phyloP scores from a whole-genome alignment of 345 rosid genomes.

The Eucalyptus sp. region DNA sequence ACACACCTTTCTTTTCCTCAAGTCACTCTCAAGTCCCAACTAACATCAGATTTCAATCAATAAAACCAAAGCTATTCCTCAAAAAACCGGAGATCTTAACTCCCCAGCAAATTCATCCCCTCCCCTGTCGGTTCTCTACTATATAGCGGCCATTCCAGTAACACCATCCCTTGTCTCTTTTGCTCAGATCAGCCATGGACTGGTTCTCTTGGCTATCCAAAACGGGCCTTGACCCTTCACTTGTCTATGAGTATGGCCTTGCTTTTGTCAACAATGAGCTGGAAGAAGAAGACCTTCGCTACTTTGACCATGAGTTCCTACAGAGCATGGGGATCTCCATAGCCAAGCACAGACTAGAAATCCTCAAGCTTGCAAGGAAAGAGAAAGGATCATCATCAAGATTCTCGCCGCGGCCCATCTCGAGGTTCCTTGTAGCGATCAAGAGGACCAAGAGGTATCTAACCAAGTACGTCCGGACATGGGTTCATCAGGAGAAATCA shows the following conservation, averaged over 20 bases:
- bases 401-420: constrained; percentile 9
- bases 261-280: constrained; percentile 78
- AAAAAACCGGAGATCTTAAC: neutral
- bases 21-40: neutral
- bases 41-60: neutral
- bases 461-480: constrained; percentile 28
- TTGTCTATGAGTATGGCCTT: constrained; percentile 73
- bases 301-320: constrained; percentile 90
- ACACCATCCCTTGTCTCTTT: neutral
- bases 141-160: neutral
- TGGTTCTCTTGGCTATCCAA: constrained; percentile 97
- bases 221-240: constrained; percentile 59
- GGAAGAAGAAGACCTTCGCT: constrained; percentile 55
- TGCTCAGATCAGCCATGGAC: constrained; percentile 34
- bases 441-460: constrained; percentile 43
- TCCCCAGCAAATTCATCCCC: neutral
- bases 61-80: neutral
- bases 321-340: constrained; percentile 96
- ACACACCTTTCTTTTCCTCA: neutral
- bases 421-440: constrained; percentile 42
- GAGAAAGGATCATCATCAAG: constrained; percentile 1
- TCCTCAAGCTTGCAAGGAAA: constrained; percentile 65
- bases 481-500: constrained; percentile 33
- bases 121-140: neutral
- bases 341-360: constrained; percentile 91